These are phyloP conservation scores for Moesziomyces aphidis DNA, from an alignment of 1,284 basidiomycete genomes.

Conservation along the genomic window DNA sequence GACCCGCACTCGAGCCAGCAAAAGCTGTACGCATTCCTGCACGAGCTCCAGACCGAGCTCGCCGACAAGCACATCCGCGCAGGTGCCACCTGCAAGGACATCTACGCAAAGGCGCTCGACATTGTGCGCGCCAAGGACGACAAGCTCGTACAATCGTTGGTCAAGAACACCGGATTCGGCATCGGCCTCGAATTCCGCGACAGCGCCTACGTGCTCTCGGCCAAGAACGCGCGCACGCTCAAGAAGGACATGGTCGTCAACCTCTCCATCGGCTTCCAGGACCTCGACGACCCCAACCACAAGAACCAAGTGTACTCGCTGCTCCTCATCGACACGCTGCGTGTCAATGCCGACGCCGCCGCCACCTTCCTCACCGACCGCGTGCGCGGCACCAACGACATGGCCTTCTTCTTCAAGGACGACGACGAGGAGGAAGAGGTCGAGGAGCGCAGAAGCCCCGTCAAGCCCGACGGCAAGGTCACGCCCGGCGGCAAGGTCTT, in stretches of 20 bases:
- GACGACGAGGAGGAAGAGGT: constrained; percentile 55
- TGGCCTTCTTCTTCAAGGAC: constrained; percentile 81
- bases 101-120: constrained; percentile 81
- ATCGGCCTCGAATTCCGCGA: constrained; percentile 86
- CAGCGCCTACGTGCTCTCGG: constrained; percentile 81
- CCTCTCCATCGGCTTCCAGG: constrained; percentile 84
- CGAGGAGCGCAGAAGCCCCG: constrained; percentile 43
- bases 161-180: constrained; percentile 91
- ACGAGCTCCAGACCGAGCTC: constrained; percentile 83
- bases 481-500: constrained; percentile 63
- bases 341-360: constrained; percentile 75
- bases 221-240: constrained; percentile 81
- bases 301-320: constrained; percentile 85
- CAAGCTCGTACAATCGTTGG: constrained; percentile 83
- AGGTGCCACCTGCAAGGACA: constrained; percentile 80
- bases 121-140: constrained; percentile 82
- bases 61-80: constrained; percentile 79
- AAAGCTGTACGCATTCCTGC: constrained; percentile 81
- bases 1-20: constrained; percentile 79
- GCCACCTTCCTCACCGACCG: constrained; percentile 81
- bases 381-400: constrained; percentile 74
- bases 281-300: constrained; percentile 76
- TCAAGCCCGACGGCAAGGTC: constrained; percentile 48
- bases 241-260: constrained; percentile 87
- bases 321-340: constrained; percentile 89